Conservation (phyloP, 768 basidiomycete genomes). For the Leucocoprinus sp. region DNA sequence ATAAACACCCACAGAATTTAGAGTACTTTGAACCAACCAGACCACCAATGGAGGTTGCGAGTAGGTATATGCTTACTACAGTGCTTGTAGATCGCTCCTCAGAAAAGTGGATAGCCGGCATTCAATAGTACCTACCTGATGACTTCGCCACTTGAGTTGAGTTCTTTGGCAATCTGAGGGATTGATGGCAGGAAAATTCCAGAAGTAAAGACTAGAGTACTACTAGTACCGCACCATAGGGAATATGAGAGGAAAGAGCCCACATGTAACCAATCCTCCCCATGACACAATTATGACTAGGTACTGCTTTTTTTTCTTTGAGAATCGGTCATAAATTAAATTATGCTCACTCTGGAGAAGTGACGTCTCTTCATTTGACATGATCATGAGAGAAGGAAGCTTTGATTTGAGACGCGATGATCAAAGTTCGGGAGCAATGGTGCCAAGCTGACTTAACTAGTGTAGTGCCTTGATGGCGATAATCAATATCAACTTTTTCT, state of each 20-base stretch:
- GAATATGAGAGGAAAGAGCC: conserved; percentile 4
- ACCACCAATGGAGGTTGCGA: conserved; percentile 25
- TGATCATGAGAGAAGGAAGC: background rate
- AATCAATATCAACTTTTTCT: no score
- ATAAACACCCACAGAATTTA: conserved; percentile 25
- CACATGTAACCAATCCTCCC: conserved; percentile 58
- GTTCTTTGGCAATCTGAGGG: conserved; percentile 60
- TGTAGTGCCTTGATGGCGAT: no score
- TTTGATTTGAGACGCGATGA: no score
- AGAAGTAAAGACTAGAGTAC: conserved; percentile 49
- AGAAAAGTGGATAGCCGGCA: no score
- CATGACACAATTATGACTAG: conserved; percentile 54
- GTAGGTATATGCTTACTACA: conserved; percentile 27
- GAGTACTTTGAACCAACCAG: conserved; percentile 28
- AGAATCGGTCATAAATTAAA: conserved; percentile 53
- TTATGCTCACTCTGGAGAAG: conserved; percentile 24
- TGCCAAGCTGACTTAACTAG: no score
- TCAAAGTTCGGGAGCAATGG: no score
- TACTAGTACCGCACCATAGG: background rate
- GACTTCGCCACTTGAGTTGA: conserved; percentile 46
- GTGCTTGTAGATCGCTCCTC: conserved; percentile 20
- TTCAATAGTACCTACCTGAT: conserved; percentile 46
- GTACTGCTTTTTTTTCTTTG: conserved; percentile 34
- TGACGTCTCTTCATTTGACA: conserved; percentile 18
- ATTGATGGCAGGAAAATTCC: conserved; percentile 69